Percentiles rank a stretch among this genome's conserved stretches.
Evolutionary conservation across 1,284 basidiomycete genomes (phyloP).

Genomic region (Vanrija sp.): DNA sequence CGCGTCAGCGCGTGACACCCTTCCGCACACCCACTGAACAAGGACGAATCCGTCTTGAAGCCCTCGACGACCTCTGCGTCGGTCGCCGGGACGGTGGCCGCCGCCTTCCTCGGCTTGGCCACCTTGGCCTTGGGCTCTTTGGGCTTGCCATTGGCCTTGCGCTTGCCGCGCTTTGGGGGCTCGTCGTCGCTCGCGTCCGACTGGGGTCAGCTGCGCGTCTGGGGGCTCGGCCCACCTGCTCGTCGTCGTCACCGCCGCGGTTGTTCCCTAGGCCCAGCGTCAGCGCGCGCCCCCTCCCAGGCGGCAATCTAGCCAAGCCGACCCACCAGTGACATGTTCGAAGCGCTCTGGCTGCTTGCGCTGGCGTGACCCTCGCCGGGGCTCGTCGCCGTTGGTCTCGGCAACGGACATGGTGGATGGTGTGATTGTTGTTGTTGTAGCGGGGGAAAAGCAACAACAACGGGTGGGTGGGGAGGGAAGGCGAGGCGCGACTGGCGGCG

Average conservation of each 20-base stretch:
- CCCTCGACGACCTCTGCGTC: conserved; percentile 21
- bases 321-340: too few species aligned
- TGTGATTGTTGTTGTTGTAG: too few species aligned
- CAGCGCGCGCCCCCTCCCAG: background rate
- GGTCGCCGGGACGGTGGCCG: background rate
- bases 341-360: too few species aligned
- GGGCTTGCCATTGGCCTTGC: conserved; percentile 13
- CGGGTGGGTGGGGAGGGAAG: background rate
- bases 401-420: too few species aligned
- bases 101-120: conserved; percentile 13
- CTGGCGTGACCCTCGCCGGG: too few species aligned
- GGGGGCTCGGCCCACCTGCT: background rate
- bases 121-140: conserved; percentile 13
- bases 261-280: background rate
- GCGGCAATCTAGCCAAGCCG: too few species aligned
- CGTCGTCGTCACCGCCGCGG: background rate
- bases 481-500: background rate
- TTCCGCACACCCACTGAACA: conserved; percentile 32
- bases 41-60: conserved; percentile 34
- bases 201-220: background rate
- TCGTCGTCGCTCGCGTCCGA: conserved; percentile 5
- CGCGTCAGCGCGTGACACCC: background rate
- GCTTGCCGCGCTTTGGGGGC: conserved; percentile 7
- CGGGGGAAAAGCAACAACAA: too few species aligned
- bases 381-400: too few species aligned